These are phyloP conservation scores for Agmasoma carcini DNA, from an alignment of 371 early-diverging fungal genomes.

Conservation along the genomic window DNA sequence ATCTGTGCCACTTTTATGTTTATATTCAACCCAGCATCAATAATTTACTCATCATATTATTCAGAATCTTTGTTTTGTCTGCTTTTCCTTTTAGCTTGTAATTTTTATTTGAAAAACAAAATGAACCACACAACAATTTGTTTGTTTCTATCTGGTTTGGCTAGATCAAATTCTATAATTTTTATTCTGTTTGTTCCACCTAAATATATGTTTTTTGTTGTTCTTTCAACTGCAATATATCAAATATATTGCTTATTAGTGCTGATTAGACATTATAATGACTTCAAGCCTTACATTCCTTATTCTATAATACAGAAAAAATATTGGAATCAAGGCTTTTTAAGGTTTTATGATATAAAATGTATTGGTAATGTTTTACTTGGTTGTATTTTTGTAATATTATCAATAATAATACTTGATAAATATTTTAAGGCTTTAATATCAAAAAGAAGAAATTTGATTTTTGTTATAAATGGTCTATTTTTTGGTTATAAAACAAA, in stretches of 20 bases:
- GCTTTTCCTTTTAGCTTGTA: slow-evolving; percentile 31
- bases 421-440: slow-evolving; percentile 1
- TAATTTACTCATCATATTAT: slow-evolving; percentile 49
- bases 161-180: slow-evolving; percentile 49
- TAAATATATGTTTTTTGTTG: background rate
- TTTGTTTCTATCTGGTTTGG: slow-evolving; percentile 37
- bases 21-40: slow-evolving; percentile 46
- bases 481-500: no score
- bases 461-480: no score
- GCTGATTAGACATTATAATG: slow-evolving; percentile 7
- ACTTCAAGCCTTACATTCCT: slow-evolving; percentile 34
- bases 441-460: background rate
- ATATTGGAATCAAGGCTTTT: slow-evolving; percentile 54
- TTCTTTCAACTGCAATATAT: slow-evolving; percentile 30
- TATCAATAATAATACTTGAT: slow-evolving; percentile 15
- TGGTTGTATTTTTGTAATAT: slow-evolving; percentile 46
- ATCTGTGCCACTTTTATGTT: slow-evolving; percentile 29
- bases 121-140: background rate
- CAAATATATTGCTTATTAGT: slow-evolving; percentile 39
- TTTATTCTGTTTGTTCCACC: slow-evolving; percentile 33
- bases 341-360: slow-evolving; percentile 43
- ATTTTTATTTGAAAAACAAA: slow-evolving; percentile 6
- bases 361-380: slow-evolving; percentile 51
- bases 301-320: slow-evolving; percentile 49
- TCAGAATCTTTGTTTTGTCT: slow-evolving; percentile 50